Conservation (phyloP, 139 green algal genomes). For the Volvox africanus region DNA sequence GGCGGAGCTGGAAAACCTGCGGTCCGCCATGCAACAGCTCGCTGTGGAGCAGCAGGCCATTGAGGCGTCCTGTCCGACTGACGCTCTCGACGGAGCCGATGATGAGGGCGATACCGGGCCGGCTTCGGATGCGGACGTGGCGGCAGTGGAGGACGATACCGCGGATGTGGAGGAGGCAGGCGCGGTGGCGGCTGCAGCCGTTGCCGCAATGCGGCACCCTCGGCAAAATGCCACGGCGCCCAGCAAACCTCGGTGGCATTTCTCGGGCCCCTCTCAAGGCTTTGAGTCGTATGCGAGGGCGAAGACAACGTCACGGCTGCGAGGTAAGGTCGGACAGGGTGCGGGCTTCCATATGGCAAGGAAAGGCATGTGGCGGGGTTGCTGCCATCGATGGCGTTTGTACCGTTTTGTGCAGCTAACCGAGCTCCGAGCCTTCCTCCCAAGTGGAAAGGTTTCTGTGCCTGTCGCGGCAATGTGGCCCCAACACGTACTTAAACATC, state of each 20-base stretch:
- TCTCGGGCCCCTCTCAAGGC: background rate
- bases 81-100: background rate
- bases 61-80: background rate
- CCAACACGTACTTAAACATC: too few relatives aligned
- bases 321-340: background rate
- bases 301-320: background rate
- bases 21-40: background rate
- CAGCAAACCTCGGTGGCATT: background rate
- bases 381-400: too few relatives aligned
- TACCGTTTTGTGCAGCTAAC: too few relatives aligned
- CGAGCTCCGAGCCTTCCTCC: too few relatives aligned
- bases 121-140: background rate
- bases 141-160: background rate
- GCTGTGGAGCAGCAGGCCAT: background rate
- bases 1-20: conserved; percentile 44
- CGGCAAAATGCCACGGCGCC: background rate
- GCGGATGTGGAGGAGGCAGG: conserved; percentile 1
- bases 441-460: too few relatives aligned
- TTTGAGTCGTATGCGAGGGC: background rate
- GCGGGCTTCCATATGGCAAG: too few relatives aligned
- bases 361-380: too few relatives aligned
- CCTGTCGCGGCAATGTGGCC: too few relatives aligned
- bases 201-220: background rate
- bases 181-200: background rate
- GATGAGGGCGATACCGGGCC: background rate